Evolutionary conservation across 2,329 filamentous ascomycete genomes (phyloP), one percentile per base, ranked within the genome.

Genomic region (Stagonosporopsis chrysanthemi): DNA sequence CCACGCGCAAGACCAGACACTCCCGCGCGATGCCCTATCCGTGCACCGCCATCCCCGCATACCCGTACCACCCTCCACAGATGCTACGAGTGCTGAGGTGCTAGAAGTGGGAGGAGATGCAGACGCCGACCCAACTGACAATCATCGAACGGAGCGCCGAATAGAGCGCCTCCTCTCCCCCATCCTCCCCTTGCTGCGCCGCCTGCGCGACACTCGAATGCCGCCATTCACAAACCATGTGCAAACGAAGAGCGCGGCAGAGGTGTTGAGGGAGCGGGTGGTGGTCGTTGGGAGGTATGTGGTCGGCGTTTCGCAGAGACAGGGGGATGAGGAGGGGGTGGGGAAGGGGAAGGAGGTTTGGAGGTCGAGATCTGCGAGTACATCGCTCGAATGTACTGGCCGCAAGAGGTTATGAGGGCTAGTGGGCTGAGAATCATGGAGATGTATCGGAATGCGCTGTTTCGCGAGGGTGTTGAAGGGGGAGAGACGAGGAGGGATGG

Each of bases 381-480:
- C 19, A 63, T 69, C 23, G 62, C 67, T 2, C 29, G 46, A 0
- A 35, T 55, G 4, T 62, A 64, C 43, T 70, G 66, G 67, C 67
- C 65, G n/a, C 40, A 38, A 11, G 22, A 42, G 1, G 15, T 50
- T 2, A 14, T 35, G 17, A 1, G n/a, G 12, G 26, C 6, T 7
- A 28, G 41, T 36, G 33, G 26, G 14, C 11, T 41, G 52, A n/a
- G 40, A 19, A 8, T 56, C 3, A 56, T 51, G 52, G 52, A 56
- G 35, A 45, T 56, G n/a, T 56, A 56, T 26, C 46, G 46, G 2
- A 56, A 56, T 40, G 35, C 46, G 14, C 14, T 41, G 4, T 56
- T 39, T 24, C n/a, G 22, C 1, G 39, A 40, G 17, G 33, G 14
- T 4, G 4, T 45, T 5, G 9, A 28, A 28, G 26, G 26, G 26